phyloP scores from a whole-genome alignment of 1,139 yeast species.

The Taphrina deformans region DNA sequence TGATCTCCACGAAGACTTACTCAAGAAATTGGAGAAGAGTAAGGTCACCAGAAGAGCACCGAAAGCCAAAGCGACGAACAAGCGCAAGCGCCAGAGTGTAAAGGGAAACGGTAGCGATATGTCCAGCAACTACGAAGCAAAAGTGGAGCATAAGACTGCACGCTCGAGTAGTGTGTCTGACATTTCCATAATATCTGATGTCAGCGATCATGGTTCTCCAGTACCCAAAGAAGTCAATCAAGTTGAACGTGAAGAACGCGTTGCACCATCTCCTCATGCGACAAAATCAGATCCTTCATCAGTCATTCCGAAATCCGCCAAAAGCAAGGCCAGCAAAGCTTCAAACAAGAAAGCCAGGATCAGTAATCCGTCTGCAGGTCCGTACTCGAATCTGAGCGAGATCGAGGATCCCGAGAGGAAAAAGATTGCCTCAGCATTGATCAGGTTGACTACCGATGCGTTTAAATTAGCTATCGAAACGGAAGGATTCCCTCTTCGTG shows the following conservation, averaged over 20 bases:
- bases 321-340: background rate
- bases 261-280: background rate
- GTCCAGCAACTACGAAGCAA: conserved; percentile 21
- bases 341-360: background rate
- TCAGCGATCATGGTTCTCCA: background rate
- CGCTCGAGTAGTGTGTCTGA: conserved; percentile 17
- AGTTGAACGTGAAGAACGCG: background rate
- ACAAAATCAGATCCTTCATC: background rate
- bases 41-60: conserved; percentile 25
- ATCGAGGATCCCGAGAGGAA: conserved; percentile 38
- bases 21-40: conserved; percentile 38
- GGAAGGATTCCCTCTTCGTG: conserved; percentile 46
- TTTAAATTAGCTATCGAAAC: conserved; percentile 40
- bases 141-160: background rate
- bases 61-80: conserved; percentile 27
- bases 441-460: conserved; percentile 11
- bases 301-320: background rate
- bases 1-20: conserved; percentile 44
- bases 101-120: conserved; percentile 24
- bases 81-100: background rate
- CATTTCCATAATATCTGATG: conserved; percentile 1
- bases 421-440: conserved; percentile 19
- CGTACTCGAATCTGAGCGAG: conserved; percentile 33
- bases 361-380: background rate
- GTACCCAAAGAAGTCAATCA: background rate